phyloP scores from a whole-genome alignment of 257 asterid species.

The Solanum stenotomum region DNA sequence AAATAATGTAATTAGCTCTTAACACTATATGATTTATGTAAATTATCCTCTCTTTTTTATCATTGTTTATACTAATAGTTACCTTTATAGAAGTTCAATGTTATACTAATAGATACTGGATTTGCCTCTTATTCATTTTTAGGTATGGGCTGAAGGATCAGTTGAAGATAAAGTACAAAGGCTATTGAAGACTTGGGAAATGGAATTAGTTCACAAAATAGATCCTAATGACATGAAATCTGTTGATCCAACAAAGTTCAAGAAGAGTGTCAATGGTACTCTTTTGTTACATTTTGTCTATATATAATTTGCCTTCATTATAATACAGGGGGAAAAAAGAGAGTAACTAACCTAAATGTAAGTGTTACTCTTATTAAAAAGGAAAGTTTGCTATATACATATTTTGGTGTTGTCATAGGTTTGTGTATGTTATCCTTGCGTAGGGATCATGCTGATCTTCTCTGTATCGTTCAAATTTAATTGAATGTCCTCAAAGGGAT shows the following conservation, averaged over 20 bases:
- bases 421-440: too few relatives aligned
- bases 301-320: not conserved
- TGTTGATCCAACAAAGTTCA: conserved; percentile 26
- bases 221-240: conserved; percentile 20
- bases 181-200: conserved; percentile 61
- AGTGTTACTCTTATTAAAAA: not conserved
- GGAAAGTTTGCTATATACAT: not conserved
- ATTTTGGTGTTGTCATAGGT: not conserved
- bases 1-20: not conserved
- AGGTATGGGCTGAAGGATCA: conserved; percentile 56
- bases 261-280: conserved; percentile 34
- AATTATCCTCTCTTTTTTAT: not conserved
- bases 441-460: not conserved
- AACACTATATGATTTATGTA: too few relatives aligned
- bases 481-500: too few relatives aligned
- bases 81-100: not conserved
- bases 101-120: not conserved
- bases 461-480: too few relatives aligned
- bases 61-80: not conserved
- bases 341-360: not conserved
- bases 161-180: conserved; percentile 53
- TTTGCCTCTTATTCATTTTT: not conserved
- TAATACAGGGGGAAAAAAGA: not conserved
- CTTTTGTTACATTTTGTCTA: not conserved
- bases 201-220: conserved; percentile 56